A percentile compares a stretch with the other conserved stretches of the same genome.
Conservation (phyloP, 2,329 filamentous ascomycete species). For the Diaporthe vaccinii region DNA sequence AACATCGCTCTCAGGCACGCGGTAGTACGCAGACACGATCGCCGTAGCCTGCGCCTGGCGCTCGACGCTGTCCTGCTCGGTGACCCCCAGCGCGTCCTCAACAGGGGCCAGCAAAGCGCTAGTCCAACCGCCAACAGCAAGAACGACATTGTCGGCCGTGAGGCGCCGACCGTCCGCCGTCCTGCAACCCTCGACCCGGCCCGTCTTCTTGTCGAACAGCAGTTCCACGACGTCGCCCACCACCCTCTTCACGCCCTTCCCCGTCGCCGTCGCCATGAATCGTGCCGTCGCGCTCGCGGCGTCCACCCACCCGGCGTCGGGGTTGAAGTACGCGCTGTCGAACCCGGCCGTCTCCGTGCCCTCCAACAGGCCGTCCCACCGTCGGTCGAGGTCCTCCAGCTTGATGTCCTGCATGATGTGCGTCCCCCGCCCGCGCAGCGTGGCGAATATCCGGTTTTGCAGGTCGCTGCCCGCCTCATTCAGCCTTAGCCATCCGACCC, state of each 20-base stretch:
- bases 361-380: not conserved
- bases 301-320: conserved; percentile 17
- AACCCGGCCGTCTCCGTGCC: conserved; percentile 1
- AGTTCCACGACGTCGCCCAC: conserved; percentile 11
- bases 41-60: conserved; percentile 32
- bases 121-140: conserved; percentile 30
- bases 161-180: conserved; percentile 11
- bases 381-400: not conserved
- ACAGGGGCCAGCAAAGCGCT: conserved; percentile 22
- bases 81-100: conserved; percentile 17
- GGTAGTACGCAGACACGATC: conserved; percentile 30
- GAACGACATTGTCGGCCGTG: conserved; percentile 20
- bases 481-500: conserved; percentile 32
- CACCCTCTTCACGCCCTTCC: not conserved
- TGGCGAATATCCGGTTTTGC: conserved; percentile 5
- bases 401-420: conserved; percentile 19
- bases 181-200: conserved; percentile 11
- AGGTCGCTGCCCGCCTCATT: conserved; percentile 29
- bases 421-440: conserved; percentile 29
- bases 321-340: not conserved
- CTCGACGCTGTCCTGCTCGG: conserved; percentile 29
- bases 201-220: not conserved
- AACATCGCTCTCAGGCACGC: not conserved
- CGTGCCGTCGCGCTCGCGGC: conserved; percentile 2
- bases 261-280: conserved; percentile 2